These are phyloP conservation scores for Aspergillus nanangensis DNA, from an alignment of 495 filamentous ascomycete species.

Conservation along the genomic window DNA sequence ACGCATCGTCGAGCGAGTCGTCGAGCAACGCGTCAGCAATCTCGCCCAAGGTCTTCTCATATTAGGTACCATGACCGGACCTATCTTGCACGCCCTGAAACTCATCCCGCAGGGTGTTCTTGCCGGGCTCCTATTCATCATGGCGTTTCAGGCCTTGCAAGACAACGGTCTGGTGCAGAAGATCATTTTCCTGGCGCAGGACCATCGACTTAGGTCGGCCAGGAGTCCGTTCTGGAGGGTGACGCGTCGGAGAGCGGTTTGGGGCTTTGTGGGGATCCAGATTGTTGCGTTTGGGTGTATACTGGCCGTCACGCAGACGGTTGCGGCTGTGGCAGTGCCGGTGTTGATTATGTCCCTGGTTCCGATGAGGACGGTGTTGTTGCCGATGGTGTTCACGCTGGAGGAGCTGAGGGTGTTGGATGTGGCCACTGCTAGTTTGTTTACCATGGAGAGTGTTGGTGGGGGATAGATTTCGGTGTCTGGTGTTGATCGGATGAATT, in stretches of 20 bases:
- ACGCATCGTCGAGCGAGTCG: constrained; percentile 66
- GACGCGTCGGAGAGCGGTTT: constrained; percentile 58
- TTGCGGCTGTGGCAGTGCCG: constrained; percentile 91
- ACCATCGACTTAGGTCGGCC: constrained; percentile 57
- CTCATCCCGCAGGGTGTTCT: constrained; percentile 86
- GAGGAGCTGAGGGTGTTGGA: constrained; percentile 73
- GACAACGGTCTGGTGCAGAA: constrained; percentile 82
- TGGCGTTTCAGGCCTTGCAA: constrained; percentile 80
- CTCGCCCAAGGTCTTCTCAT: constrained; percentile 78
- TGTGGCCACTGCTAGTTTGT: constrained; percentile 73
- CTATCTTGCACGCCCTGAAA: constrained; percentile 75
- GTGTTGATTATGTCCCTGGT: constrained; percentile 81
- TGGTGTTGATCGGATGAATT: too few species aligned
- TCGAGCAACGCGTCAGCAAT: constrained; percentile 89
- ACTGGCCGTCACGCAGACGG: constrained; percentile 91
- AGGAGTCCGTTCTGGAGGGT: constrained; percentile 64
- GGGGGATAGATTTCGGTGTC: too few species aligned
- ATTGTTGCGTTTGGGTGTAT: constrained; percentile 77
- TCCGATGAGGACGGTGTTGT: constrained; percentile 66
- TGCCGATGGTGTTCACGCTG: constrained; percentile 64
- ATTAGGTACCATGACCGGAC: constrained; percentile 83
- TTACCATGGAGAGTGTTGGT: constrained; percentile 82
- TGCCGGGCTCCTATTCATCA: constrained; percentile 90
- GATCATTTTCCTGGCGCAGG: constrained; percentile 68
- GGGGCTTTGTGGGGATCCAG: constrained; percentile 72